Evolutionary conservation across 768 basidiomycete species (phyloP), one percentile per base, ranked within the genome.

Genomic region (Leucocoprinus sp.): DNA sequence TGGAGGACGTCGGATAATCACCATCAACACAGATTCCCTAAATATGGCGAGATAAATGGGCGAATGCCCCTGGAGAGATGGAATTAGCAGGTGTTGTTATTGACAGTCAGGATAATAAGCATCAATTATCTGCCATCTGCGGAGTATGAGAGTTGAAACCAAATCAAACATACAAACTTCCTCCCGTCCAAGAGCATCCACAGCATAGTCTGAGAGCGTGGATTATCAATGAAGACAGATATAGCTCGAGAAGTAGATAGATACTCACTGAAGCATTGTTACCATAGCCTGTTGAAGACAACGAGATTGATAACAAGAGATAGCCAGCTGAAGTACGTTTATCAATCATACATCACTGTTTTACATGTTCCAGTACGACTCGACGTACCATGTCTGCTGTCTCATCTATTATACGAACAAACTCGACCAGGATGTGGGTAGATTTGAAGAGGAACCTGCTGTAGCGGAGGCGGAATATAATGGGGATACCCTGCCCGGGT

Each of bases 11-110:
- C 1, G 84, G 83, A 55, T 86, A 86, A 59, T 87, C 87, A 2
- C 82, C 86, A 12, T 84, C 87, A 0, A 89, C 78, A 18, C 86
- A 86, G 12, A 90, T 63, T 0, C 87, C 87, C 87, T 80, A 55
- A 75, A 87, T 3, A 80, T 54, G 12, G 67, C 67, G 11, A 89
- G 68, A 58, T 81, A 88, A 52, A 85, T 75, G 38, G 87, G 67
- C 18, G 60, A n/a, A 67, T 21, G 60, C 53, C 36, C 74, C 57
- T 2, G 81, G 72, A 15, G 72, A 69, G 18, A 85, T 66, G 3
- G 64, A 60, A 26, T 76, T 78, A 4, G 84, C 83, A 0, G 85
- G 85, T 11, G 71, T 75, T 2, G 78, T 75, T 46, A 88, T 67
- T 22, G 70, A 73, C 27, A 87, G 82, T 84, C 41, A 87, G 50